phyloP scores from a whole-genome alignment of 805 yeast genomes.

The Candida saitoana region DNA sequence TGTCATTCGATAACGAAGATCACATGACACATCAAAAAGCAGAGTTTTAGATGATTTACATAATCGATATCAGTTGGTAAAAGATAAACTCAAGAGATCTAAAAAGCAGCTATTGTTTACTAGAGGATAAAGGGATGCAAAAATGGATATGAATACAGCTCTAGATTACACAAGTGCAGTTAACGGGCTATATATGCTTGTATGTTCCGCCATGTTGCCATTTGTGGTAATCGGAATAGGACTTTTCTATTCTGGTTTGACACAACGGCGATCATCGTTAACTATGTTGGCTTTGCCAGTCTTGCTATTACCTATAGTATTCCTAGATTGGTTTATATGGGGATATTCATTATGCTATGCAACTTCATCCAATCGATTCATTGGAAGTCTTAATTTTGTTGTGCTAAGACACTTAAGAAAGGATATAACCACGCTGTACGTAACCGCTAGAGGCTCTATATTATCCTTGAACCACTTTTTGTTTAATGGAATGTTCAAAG shows the following conservation, averaged over 20 bases:
- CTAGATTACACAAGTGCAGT: slow-evolving; percentile 5
- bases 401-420: slow-evolving; percentile 26
- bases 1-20: not conserved
- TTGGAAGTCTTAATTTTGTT: slow-evolving; percentile 30
- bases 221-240: slow-evolving; percentile 33
- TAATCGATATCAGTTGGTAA: not conserved
- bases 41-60: not conserved
- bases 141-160: not conserved
- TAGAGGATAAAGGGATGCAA: not conserved
- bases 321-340: slow-evolving; percentile 44
- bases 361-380: slow-evolving; percentile 28
- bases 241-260: slow-evolving; percentile 40
- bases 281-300: slow-evolving; percentile 37
- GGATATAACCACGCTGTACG: slow-evolving; percentile 15
- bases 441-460: slow-evolving; percentile 38
- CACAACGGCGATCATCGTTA: slow-evolving; percentile 39
- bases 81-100: too few species aligned
- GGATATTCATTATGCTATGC: slow-evolving; percentile 41
- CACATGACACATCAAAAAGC: not conserved
- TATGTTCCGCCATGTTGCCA: slow-evolving; percentile 30
- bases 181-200: slow-evolving; percentile 28
- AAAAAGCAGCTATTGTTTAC: too few species aligned
- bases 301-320: slow-evolving; percentile 25
- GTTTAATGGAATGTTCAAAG: slow-evolving; percentile 37
- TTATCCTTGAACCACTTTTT: slow-evolving; percentile 33